These are phyloP conservation scores for Pugionium cornutum DNA, from an alignment of 345 rosid species.

Conservation along the genomic window DNA sequence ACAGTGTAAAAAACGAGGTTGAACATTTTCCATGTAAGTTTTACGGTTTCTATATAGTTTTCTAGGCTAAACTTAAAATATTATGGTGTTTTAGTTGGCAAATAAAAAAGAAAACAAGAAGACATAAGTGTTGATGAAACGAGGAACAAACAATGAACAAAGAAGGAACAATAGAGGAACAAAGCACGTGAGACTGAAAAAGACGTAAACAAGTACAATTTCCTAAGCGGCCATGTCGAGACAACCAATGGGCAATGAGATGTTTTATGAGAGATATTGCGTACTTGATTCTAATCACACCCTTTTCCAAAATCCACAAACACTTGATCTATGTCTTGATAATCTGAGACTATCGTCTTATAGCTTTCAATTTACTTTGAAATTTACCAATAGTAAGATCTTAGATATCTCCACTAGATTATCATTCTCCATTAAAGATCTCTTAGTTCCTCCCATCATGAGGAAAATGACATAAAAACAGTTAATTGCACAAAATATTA, in stretches of 20 bases:
- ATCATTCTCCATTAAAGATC: not conserved
- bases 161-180: constrained; percentile 37
- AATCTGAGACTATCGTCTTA: not conserved
- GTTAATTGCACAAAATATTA: not conserved
- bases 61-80: too few relatives aligned
- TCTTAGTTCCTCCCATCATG: not conserved
- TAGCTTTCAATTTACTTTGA: not conserved
- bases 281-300: constrained; percentile 9
- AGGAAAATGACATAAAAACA: constrained; percentile 28
- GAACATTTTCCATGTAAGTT: too few relatives aligned
- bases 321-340: constrained; percentile 14
- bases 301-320: constrained; percentile 9
- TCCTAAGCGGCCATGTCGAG: constrained; percentile 38
- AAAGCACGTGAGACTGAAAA: constrained; percentile 42
- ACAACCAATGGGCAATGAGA: constrained; percentile 28
- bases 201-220: constrained; percentile 35
- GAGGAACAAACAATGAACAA: constrained; percentile 43
- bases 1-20: too few relatives aligned
- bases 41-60: too few relatives aligned
- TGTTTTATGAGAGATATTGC: constrained; percentile 13
- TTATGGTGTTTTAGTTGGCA: not conserved
- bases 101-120: constrained; percentile 28
- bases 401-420: not conserved
- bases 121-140: constrained; percentile 35
- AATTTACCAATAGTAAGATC: not conserved